phyloP scores from a whole-genome alignment of 2,329 filamentous ascomycete species.

The Xylariaceae sp. region DNA sequence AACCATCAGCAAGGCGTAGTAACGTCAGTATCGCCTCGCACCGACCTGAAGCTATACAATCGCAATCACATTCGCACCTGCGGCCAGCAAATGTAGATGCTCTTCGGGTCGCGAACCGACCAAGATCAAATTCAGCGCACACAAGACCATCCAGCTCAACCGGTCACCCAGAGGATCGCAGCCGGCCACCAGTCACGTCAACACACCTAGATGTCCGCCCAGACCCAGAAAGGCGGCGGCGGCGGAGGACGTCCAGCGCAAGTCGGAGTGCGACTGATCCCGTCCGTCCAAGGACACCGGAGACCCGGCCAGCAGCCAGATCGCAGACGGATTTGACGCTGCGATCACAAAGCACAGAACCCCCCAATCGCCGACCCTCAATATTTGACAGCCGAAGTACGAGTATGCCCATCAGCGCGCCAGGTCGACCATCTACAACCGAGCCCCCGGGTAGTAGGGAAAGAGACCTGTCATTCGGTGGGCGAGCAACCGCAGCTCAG shows the following conservation, averaged over 20 bases:
- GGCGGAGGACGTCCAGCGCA: constrained; percentile 50
- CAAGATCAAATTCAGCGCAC: constrained; percentile 27
- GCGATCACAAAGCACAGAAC: constrained; percentile 36
- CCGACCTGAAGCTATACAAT: constrained; percentile 25
- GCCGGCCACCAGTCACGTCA: constrained; percentile 46
- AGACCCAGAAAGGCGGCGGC: constrained; percentile 39
- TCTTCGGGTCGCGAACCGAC: constrained; percentile 22
- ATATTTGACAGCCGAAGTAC: constrained; percentile 39
- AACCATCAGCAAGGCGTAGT: constrained; percentile 39
- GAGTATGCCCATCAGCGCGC: constrained; percentile 28
- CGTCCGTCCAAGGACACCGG: constrained; percentile 35
- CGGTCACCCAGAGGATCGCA: constrained; percentile 43
- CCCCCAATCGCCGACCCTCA: constrained; percentile 33
- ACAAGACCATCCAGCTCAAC: constrained; percentile 34
- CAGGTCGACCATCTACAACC: constrained; percentile 12
- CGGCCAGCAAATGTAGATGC: constrained; percentile 18
- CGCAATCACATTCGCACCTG: constrained; percentile 17
- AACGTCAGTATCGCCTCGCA: constrained; percentile 36
- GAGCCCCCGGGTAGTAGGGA: constrained; percentile 17
- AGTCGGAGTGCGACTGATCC: constrained; percentile 52
- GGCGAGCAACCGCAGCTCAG: constrained; percentile 25
- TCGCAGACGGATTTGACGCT: constrained; percentile 62
- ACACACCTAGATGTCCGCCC: constrained; percentile 44
- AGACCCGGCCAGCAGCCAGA: constrained; percentile 48
- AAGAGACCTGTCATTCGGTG: constrained; percentile 33